A percentile compares a stretch with the other conserved stretches of the same genome.
These are phyloP conservation scores for Neopestalotiopsis sp. DNA, from an alignment of 2,329 filamentous ascomycete genomes.

Conservation along the genomic window DNA sequence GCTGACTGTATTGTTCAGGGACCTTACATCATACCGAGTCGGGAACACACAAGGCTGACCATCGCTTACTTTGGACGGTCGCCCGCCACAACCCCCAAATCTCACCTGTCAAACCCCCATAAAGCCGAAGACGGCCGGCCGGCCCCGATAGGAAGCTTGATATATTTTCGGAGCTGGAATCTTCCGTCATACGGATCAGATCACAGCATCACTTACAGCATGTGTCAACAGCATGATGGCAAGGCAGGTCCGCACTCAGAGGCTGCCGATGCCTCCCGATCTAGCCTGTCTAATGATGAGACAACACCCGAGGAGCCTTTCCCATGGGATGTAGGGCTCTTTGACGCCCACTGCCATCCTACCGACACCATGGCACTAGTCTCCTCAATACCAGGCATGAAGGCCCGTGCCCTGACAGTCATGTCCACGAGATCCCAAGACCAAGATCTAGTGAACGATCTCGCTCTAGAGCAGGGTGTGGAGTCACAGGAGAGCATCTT, in stretches of 20 bases:
- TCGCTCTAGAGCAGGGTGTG: constrained; percentile 62
- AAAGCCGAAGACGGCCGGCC: neutral
- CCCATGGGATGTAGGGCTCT: constrained; percentile 74
- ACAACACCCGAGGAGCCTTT: constrained; percentile 43
- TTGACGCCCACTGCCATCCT: constrained; percentile 84
- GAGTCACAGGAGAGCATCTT: constrained; percentile 29
- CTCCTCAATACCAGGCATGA: constrained; percentile 65
- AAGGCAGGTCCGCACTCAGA: constrained; percentile 19
- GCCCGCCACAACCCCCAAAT: neutral
- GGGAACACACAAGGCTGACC: neutral
- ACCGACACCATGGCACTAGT: constrained; percentile 76
- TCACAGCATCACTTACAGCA: constrained; percentile 15
- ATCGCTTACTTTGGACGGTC: neutral
- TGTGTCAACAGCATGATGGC: constrained; percentile 32
- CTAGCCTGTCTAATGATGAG: neutral
- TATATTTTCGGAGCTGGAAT: neutral
- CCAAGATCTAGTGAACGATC: constrained; percentile 71
- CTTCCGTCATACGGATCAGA: neutral
- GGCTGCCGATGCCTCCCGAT: constrained; percentile 7
- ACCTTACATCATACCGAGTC: neutral
- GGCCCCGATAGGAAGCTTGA: neutral
- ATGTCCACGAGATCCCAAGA: constrained; percentile 82
- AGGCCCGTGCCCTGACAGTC: constrained; percentile 67
- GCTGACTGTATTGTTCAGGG: neutral
- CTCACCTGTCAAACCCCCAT: neutral